phyloP scores from a whole-genome alignment of 768 basidiomycete species.

The Strobilomyces confusus region DNA sequence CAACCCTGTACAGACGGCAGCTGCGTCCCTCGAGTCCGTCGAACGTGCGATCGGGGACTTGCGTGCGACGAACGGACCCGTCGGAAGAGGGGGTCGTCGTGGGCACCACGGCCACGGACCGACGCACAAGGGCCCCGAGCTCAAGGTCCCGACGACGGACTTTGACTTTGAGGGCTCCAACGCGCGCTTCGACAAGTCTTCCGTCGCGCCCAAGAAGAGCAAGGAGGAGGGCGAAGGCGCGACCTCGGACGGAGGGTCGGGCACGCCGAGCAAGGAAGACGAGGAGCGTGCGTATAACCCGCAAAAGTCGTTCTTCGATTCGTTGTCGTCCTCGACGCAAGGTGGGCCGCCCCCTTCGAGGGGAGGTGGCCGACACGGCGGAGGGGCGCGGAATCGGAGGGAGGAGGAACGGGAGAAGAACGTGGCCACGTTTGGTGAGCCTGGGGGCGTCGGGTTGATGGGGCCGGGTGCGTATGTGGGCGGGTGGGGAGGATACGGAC shows the following conservation, averaged over 20 bases:
- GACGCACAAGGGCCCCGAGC: constrained; percentile 32
- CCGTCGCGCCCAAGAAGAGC: constrained; percentile 38
- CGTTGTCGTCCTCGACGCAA: constrained; percentile 48
- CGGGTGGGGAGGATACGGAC: constrained; percentile 70
- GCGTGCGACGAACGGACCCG: constrained; percentile 35
- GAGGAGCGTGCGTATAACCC: constrained; percentile 66
- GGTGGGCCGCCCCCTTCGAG: constrained; percentile 28
- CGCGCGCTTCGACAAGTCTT: constrained; percentile 76
- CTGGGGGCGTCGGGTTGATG: constrained; percentile 72
- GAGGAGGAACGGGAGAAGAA: constrained; percentile 85
- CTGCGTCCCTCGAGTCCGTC: constrained; percentile 71
- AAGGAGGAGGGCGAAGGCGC: constrained; percentile 32
- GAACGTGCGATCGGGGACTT: constrained; percentile 54
- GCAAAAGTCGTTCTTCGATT: constrained; percentile 78
- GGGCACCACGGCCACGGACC: constrained; percentile 26
- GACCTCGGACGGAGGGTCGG: constrained; percentile 30
- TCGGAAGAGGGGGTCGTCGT: constrained; percentile 40
- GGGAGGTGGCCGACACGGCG: constrained; percentile 41
- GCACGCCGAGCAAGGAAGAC: constrained; percentile 29
- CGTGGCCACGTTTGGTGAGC: constrained; percentile 84
- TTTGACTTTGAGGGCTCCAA: constrained; percentile 81
- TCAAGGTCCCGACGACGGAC: constrained; percentile 67
- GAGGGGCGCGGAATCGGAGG: constrained; percentile 61
- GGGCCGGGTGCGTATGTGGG: constrained; percentile 78
- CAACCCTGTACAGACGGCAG: constrained; percentile 65